These are phyloP conservation scores for Globisporangium lucens DNA, from an alignment of 352 stramenopile species.

Conservation along the genomic window DNA sequence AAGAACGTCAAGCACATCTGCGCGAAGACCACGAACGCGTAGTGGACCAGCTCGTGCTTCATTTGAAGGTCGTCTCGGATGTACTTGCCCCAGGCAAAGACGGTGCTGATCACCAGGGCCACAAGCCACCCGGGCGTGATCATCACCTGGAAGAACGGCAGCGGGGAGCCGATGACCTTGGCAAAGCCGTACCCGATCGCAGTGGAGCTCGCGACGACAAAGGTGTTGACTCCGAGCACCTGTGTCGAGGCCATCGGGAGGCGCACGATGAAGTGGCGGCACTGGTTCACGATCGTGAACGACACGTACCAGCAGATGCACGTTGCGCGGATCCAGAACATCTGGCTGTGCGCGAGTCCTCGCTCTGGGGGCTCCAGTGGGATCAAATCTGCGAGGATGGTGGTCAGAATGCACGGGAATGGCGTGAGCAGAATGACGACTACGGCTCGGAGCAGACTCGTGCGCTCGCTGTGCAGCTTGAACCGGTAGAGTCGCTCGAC, in stretches of 20 bases:
- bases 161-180: neutral
- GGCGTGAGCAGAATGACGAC: conserved; percentile 13
- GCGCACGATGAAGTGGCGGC: conserved; percentile 3
- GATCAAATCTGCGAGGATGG: conserved; percentile 7
- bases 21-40: neutral
- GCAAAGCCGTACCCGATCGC: neutral
- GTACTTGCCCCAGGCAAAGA: neutral
- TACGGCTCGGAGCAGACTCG: neutral
- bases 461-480: neutral
- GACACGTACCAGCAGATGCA: conserved; percentile 9
- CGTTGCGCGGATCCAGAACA: conserved; percentile 14
- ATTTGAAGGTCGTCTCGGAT: neutral
- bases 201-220: neutral
- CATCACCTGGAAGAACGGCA: conserved; percentile 1
- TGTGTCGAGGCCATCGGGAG: neutral
- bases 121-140: neutral
- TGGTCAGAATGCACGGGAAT: conserved; percentile 1
- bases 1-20: conserved; percentile 17
- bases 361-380: conserved; percentile 2
- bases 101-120: neutral
- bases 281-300: conserved; percentile 13
- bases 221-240: neutral
- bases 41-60: conserved; percentile 2
- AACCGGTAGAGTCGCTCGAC: conserved; percentile 3
- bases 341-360: neutral